These are phyloP conservation scores for Aspergillus hancockii DNA, from an alignment of 495 filamentous ascomycete genomes.

Conservation along the genomic window DNA sequence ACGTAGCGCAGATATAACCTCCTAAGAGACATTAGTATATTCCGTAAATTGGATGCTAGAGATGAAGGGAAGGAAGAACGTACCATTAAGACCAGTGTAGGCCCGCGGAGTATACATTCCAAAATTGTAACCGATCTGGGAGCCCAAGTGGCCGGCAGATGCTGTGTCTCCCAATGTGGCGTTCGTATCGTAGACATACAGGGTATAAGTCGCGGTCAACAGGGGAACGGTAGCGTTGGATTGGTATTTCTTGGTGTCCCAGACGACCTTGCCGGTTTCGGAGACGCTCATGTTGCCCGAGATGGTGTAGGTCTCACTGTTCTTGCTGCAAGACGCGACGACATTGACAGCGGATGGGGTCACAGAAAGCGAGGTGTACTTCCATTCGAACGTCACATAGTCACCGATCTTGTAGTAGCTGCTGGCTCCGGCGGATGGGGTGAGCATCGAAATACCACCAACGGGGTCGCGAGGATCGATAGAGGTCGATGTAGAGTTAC, in stretches of 20 bases:
- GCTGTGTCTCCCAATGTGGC: slow-evolving; percentile 61
- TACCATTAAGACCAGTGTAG: slow-evolving; percentile 62
- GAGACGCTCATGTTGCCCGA: slow-evolving; percentile 61
- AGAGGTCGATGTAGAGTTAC: slow-evolving; percentile 43
- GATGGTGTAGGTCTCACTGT: slow-evolving; percentile 66
- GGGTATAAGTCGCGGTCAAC: slow-evolving; percentile 76
- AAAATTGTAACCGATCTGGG: slow-evolving; percentile 66
- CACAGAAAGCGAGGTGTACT: slow-evolving; percentile 84
- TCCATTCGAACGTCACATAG: slow-evolving; percentile 85
- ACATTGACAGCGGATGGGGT: slow-evolving; percentile 81
- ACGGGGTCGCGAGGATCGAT: slow-evolving; percentile 61
- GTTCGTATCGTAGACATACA: slow-evolving; percentile 77
- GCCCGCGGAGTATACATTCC: slow-evolving; percentile 76
- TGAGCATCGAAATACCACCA: slow-evolving; percentile 82
- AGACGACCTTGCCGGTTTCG: slow-evolving; percentile 60
- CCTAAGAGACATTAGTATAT: slow-evolving; percentile 38
- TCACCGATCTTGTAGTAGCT: slow-evolving; percentile 90
- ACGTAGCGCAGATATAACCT: slow-evolving; percentile 67
- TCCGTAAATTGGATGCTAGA: background rate
- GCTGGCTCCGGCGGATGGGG: slow-evolving; percentile 60
- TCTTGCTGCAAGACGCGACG: slow-evolving; percentile 72
- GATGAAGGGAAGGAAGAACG: slow-evolving; percentile 28
- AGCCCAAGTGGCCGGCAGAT: slow-evolving; percentile 69
- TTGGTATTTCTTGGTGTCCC: slow-evolving; percentile 80
- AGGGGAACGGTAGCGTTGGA: slow-evolving; percentile 59